Conservation (phyloP, 495 filamentous ascomycete species). For the Neurospora sp. region DNA sequence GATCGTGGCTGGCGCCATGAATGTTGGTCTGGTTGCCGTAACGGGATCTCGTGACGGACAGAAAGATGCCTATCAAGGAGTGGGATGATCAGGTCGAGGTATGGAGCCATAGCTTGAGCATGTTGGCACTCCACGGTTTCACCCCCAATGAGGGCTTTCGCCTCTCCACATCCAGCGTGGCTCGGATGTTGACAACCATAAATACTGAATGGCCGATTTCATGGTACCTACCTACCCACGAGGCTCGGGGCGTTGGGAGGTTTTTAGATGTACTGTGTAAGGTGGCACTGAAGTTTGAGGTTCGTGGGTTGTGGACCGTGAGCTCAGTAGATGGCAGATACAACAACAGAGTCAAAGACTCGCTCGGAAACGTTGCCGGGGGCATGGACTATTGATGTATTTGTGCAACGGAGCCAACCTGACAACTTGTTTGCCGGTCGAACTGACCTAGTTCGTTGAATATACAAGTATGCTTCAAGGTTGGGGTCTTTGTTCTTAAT, state of each 20-base stretch:
- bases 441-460: neutral
- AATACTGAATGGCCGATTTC: neutral
- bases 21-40: neutral
- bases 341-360: neutral
- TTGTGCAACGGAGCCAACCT: neutral
- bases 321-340: neutral
- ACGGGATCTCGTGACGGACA: neutral
- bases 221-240: neutral
- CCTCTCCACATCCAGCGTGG: neutral
- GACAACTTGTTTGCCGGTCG: neutral
- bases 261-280: neutral
- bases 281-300: neutral
- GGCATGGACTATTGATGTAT: neutral
- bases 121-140: neutral
- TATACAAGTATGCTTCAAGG: neutral
- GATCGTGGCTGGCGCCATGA: neutral
- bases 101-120: neutral
- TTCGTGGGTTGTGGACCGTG: neutral
- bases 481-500: neutral
- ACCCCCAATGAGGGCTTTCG: neutral
- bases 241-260: neutral
- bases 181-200: neutral
- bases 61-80: neutral
- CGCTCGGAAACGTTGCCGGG: neutral
- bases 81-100: neutral